A percentile compares a stretch with the other conserved stretches of the same genome.
Evolutionary conservation across 2,329 filamentous ascomycete species (phyloP).

Genomic region (Herpotrichia juniperi): DNA sequence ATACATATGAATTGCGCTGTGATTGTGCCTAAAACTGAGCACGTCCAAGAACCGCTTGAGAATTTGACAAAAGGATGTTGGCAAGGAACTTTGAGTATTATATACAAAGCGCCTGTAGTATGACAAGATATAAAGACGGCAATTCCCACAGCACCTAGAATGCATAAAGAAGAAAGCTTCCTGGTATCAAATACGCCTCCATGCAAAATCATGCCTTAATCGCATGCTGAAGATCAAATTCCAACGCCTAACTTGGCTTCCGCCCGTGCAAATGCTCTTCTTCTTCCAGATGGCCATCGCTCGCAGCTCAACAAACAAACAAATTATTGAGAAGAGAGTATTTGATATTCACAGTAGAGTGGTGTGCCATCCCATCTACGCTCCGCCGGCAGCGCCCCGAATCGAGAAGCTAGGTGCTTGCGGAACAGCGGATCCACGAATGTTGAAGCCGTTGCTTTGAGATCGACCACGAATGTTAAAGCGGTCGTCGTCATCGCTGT

Average conservation of each 20-base stretch:
- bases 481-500: constrained; percentile 2
- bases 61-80: too few species aligned
- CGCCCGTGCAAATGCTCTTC: background rate
- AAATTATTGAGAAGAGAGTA: background rate
- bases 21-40: too few species aligned
- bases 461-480: constrained; percentile 22
- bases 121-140: too few species aligned
- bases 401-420: constrained; percentile 35
- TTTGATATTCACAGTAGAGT: background rate
- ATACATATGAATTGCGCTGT: too few species aligned
- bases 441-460: constrained; percentile 35
- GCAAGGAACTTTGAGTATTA: too few species aligned
- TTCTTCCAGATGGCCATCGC: background rate
- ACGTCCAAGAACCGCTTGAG: too few species aligned
- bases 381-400: constrained; percentile 39
- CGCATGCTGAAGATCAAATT: background rate
- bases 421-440: constrained; percentile 32
- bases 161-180: background rate
- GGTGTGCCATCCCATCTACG: constrained; percentile 14
- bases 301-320: background rate
- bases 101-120: too few species aligned
- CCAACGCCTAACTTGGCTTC: background rate
- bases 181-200: constrained; percentile 2
- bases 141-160: background rate
- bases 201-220: background rate